These are phyloP conservation scores for Byssochlamys sp. DNA, from an alignment of 2,329 filamentous ascomycete species.

Conservation along the genomic window DNA sequence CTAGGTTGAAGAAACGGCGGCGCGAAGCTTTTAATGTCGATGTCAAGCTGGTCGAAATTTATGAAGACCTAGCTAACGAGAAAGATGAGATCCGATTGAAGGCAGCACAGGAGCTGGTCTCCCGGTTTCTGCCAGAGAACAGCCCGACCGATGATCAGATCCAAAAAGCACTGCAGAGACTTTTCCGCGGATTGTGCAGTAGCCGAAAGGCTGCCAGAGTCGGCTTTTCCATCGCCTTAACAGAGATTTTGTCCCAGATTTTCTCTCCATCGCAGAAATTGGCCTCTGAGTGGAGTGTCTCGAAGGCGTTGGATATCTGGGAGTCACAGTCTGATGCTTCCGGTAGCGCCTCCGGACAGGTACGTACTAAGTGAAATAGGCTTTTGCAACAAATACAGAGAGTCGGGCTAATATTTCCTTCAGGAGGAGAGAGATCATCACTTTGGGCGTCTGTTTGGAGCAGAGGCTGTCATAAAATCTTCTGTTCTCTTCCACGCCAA, in stretches of 20 bases:
- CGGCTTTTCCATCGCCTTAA: slow-evolving; percentile 80
- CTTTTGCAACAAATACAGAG: background rate
- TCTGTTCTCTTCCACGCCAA: slow-evolving; percentile 56
- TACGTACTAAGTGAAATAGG: slow-evolving; percentile 18
- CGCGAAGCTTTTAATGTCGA: slow-evolving; percentile 35
- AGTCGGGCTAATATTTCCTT: slow-evolving; percentile 30
- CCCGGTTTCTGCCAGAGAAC: slow-evolving; percentile 35
- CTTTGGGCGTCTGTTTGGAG: slow-evolving; percentile 77
- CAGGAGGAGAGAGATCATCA: slow-evolving; percentile 79
- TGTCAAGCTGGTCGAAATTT: slow-evolving; percentile 39
- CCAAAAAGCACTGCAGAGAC: slow-evolving; percentile 43
- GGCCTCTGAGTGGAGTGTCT: slow-evolving; percentile 27
- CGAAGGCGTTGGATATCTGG: slow-evolving; percentile 42
- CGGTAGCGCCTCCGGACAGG: slow-evolving; percentile 45
- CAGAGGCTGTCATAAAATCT: slow-evolving; percentile 76
- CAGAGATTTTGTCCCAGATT: slow-evolving; percentile 66
- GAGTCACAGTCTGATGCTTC: slow-evolving; percentile 44
- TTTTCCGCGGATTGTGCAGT: slow-evolving; percentile 83
- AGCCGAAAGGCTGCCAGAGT: slow-evolving; percentile 78
- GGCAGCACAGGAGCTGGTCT: slow-evolving; percentile 35
- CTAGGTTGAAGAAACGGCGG: slow-evolving; percentile 28
- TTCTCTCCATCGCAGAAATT: slow-evolving; percentile 34
- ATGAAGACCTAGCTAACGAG: slow-evolving; percentile 40
- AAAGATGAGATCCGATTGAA: slow-evolving; percentile 38
- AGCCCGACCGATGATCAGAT: slow-evolving; percentile 32